Evolutionary conservation across 2,329 filamentous ascomycete genomes (phyloP), one percentile per base, ranked within the genome.

Genomic region (Alternaria triticina): DNA sequence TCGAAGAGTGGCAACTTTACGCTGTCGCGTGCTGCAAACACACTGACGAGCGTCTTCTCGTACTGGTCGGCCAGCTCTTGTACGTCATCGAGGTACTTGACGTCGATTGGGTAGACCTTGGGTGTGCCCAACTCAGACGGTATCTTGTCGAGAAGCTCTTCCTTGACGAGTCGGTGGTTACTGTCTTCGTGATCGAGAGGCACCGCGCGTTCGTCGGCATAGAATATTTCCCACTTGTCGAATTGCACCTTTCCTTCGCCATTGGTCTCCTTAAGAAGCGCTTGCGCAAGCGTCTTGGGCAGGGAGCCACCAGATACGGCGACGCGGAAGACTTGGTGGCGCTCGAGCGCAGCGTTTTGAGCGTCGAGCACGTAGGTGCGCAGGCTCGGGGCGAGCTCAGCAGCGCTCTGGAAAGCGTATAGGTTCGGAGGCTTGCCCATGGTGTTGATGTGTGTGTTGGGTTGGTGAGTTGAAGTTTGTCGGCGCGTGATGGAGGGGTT

Each of bases 1-100:
- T 99, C 96, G 80, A 98, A 99, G 76, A 97, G 91, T 71, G 96
- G 96, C 49, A 97, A 86, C 81, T 93, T 94, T 79, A 99, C 95
- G 68, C 92, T 96, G 83, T 99, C 96, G 78, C 95, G 91, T 68
- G 90, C 91, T 15, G 96, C 96, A 76, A 99, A 99, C 71, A 89
- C 90, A 66, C 84, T 86, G 74, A 97, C 94, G 50, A 99, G 88
- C 11, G 87, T 86, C 82, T 97, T 89, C 84, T 98, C 94, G 84
- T 99, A 99, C 78, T 91, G 87, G 81, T 98, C 95, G 57, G 96
- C 96, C 69, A 97, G 86, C 82, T 98, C 94, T 82, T 97, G 94
- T 46, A 91, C 87, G 80, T 98, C 93, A 74, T 92, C 86, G 54
- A 93, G 81, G 68, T 88, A 83, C 62, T 84, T 81, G 65, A 85